Percentiles rank a stretch among this genome's conserved stretches.
phyloP scores from a whole-genome alignment of 1,284 basidiomycete genomes.

The Leccinum subrobustum region DNA sequence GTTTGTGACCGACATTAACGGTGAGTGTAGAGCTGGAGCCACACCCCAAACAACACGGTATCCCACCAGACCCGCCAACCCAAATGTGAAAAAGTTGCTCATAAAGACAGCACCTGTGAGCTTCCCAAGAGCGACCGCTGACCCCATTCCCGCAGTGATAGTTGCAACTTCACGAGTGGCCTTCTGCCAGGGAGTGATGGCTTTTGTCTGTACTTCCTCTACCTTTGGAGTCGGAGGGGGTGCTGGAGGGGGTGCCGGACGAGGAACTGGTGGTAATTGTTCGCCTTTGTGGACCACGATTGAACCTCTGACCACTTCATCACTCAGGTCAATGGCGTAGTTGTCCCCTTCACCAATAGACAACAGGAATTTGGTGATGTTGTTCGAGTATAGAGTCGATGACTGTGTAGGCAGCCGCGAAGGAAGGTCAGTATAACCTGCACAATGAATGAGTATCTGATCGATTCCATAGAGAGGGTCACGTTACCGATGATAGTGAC shows the following conservation, averaged over 20 bases:
- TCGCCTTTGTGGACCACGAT: slow-evolving; percentile 71
- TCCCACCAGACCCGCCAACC: slow-evolving; percentile 77
- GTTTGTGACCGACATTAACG: slow-evolving; percentile 83
- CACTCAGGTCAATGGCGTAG: slow-evolving; percentile 68
- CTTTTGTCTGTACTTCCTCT: slow-evolving; percentile 52
- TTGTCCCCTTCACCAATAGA: slow-evolving; percentile 67
- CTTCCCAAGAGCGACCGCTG: slow-evolving; percentile 71
- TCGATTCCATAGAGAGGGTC: neutral
- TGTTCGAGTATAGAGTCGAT: slow-evolving; percentile 85
- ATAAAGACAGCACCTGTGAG: slow-evolving; percentile 77
- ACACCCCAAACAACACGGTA: slow-evolving; percentile 89
- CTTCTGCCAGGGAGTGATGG: slow-evolving; percentile 83
- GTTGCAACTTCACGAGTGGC: slow-evolving; percentile 67
- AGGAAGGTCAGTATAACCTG: slow-evolving; percentile 79
- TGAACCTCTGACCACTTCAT: slow-evolving; percentile 82
- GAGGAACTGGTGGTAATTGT: slow-evolving; percentile 64
- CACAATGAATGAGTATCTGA: slow-evolving; percentile 8
- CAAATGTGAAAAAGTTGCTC: slow-evolving; percentile 83
- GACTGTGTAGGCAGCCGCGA: slow-evolving; percentile 84
- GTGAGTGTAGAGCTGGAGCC: slow-evolving; percentile 79
- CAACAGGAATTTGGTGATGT: slow-evolving; percentile 83
- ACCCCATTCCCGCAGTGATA: slow-evolving; percentile 73
- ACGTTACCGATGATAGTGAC: slow-evolving; percentile 73
- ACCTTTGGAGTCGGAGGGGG: slow-evolving; percentile 51
- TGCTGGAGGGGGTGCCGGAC: slow-evolving; percentile 58